phyloP scores from a whole-genome alignment of 208 protist genomes.

The Crithidia expoeki region DNA sequence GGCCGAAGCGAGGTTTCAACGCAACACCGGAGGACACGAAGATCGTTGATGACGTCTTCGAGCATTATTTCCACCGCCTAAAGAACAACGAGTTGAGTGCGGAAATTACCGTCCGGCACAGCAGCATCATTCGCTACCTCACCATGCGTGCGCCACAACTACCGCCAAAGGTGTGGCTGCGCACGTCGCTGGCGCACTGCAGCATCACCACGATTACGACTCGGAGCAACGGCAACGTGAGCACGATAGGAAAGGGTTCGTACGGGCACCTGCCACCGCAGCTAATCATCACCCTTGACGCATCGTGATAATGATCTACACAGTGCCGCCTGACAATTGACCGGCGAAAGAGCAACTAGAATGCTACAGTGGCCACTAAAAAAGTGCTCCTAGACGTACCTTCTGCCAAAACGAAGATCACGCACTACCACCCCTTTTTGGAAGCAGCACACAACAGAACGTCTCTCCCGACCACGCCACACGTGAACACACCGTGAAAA shows the following conservation, averaged over 20 bases:
- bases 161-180: constrained; percentile 82
- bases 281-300: constrained; percentile 51
- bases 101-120: constrained; percentile 82
- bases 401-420: too few species aligned
- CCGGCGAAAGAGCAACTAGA: too few species aligned
- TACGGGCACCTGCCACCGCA: constrained; percentile 60
- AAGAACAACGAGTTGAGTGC: constrained; percentile 26
- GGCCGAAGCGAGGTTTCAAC: constrained; percentile 31
- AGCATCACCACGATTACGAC: constrained; percentile 70
- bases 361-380: too few species aligned
- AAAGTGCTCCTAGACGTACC: too few species aligned
- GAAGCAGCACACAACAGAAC: too few species aligned
- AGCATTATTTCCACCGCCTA: constrained; percentile 74
- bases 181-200: constrained; percentile 70
- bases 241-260: constrained; percentile 44
- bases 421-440: too few species aligned
- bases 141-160: constrained; percentile 82
- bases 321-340: too few species aligned
- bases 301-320: constrained; percentile 27
- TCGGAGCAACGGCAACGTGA: constrained; percentile 54
- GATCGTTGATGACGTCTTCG: constrained; percentile 53
- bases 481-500: neutral
- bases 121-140: constrained; percentile 90
- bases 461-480: too few species aligned
- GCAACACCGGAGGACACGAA: constrained; percentile 45